A percentile compares a stretch with the other conserved stretches of the same genome.
These are phyloP conservation scores for Chytriomyces sp. DNA, from an alignment of 192 early-diverging fungal genomes.

Conservation along the genomic window DNA sequence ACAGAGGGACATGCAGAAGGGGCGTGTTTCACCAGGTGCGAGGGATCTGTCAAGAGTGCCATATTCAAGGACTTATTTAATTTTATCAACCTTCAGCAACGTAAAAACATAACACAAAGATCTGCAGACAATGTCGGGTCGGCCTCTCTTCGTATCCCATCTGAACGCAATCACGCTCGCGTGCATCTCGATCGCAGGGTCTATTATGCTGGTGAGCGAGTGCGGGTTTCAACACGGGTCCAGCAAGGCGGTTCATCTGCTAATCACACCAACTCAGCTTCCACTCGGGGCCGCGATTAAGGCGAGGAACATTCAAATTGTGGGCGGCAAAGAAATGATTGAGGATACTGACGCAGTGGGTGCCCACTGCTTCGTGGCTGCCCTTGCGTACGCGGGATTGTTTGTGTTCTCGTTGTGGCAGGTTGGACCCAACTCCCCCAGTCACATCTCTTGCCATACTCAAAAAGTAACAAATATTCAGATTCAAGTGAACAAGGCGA, in stretches of 20 bases:
- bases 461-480: neutral
- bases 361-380: constrained; percentile 35
- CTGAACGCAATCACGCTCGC: constrained; percentile 31
- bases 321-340: constrained; percentile 40
- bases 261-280: constrained; percentile 6
- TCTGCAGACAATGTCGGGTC: neutral
- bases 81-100: no score
- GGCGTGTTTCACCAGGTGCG: constrained; percentile 32
- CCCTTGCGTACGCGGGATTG: constrained; percentile 31
- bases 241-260: neutral
- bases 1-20: neutral
- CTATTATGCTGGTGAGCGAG: constrained; percentile 29
- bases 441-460: neutral
- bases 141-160: constrained; percentile 16
- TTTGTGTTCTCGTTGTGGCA: constrained; percentile 34
- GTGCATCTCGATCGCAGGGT: constrained; percentile 13
- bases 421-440: constrained; percentile 8
- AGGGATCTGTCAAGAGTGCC: constrained; percentile 39
- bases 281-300: constrained; percentile 35
- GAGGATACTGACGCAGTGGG: constrained; percentile 37
- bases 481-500: constrained; percentile 29
- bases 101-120: constrained; percentile 20
- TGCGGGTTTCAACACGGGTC: neutral
- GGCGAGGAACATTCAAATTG: constrained; percentile 27
- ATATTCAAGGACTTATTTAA: constrained; percentile 1